Conservation (phyloP, 192 early-diverging fungal genomes). For the Pilobolus umbonatus region DNA sequence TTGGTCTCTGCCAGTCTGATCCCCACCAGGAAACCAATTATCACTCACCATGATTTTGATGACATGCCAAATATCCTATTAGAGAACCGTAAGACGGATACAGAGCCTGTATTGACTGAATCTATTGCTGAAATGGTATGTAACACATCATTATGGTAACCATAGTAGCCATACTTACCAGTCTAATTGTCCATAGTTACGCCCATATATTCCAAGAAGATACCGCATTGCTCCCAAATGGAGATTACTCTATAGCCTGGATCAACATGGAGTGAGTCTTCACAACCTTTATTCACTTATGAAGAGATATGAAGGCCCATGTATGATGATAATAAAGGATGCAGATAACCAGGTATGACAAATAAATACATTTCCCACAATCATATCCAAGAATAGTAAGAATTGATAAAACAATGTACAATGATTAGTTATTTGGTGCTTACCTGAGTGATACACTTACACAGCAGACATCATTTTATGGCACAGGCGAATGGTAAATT, state of each 20-base stretch:
- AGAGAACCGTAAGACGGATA: slow-evolving; percentile 37
- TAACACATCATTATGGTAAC: background rate
- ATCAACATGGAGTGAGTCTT: slow-evolving; percentile 91
- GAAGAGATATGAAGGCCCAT: slow-evolving; percentile 56
- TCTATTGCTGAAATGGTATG: slow-evolving; percentile 46
- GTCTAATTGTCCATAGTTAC: slow-evolving; percentile 51
- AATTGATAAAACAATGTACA: too few relatives aligned
- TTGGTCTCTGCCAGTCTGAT: slow-evolving; percentile 22
- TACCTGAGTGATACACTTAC: slow-evolving; percentile 66
- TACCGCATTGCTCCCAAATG: slow-evolving; percentile 70
- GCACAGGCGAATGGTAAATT: slow-evolving; percentile 74
- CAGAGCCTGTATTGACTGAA: slow-evolving; percentile 39
- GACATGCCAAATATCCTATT: slow-evolving; percentile 33
- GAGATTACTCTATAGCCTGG: slow-evolving; percentile 84
- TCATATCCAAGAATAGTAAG: too few relatives aligned
- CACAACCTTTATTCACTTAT: slow-evolving; percentile 71
- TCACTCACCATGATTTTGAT: slow-evolving; percentile 12
- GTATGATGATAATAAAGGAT: slow-evolving; percentile 67
- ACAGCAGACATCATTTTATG: slow-evolving; percentile 65
- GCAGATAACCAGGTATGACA: slow-evolving; percentile 46
- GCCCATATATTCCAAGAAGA: slow-evolving; percentile 71
- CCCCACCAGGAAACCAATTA: slow-evolving; percentile 1
- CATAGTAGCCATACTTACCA: background rate
- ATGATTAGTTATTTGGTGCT: slow-evolving; percentile 72
- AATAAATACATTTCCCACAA: background rate